These are phyloP conservation scores for Metarhizium sp. DNA, from an alignment of 2,329 filamentous ascomycete species.

Conservation along the genomic window DNA sequence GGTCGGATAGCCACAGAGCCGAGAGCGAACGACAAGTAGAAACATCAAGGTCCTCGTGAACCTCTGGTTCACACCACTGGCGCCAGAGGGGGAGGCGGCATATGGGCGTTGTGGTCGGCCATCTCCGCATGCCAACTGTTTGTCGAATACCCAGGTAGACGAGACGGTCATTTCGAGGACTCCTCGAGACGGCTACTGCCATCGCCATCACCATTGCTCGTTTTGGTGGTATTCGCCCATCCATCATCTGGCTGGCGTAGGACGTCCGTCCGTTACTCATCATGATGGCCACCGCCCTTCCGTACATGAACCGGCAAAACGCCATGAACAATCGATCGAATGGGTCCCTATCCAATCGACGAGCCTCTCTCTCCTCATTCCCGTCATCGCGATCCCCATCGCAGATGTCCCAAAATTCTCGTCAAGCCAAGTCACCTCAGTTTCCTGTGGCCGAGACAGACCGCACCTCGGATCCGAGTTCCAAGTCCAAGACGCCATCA, in stretches of 20 bases:
- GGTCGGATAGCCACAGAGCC: slow-evolving; percentile 3
- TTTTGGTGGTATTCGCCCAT: neutral
- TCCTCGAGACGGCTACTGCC: too few relatives aligned
- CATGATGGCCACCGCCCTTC: slow-evolving; percentile 29
- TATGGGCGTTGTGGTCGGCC: neutral
- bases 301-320: slow-evolving; percentile 30
- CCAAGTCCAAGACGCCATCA: slow-evolving; percentile 50
- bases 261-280: slow-evolving; percentile 9
- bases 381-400: slow-evolving; percentile 49
- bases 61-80: neutral
- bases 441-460: slow-evolving; percentile 41
- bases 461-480: slow-evolving; percentile 49
- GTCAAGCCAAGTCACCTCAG: slow-evolving; percentile 47
- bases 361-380: slow-evolving; percentile 56
- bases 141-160: neutral
- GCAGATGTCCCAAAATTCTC: slow-evolving; percentile 44
- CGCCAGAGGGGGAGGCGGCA: neutral
- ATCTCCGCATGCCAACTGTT: neutral
- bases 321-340: slow-evolving; percentile 25
- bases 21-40: neutral
- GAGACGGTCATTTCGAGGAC: neutral
- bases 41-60: neutral
- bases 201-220: neutral
- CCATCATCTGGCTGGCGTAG: neutral
- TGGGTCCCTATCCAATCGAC: slow-evolving; percentile 22